Percentiles rank a stretch among this genome's conserved stretches.
These are phyloP conservation scores for Penicillium sp. DNA, from an alignment of 2,329 filamentous ascomycete genomes.

Conservation along the genomic window DNA sequence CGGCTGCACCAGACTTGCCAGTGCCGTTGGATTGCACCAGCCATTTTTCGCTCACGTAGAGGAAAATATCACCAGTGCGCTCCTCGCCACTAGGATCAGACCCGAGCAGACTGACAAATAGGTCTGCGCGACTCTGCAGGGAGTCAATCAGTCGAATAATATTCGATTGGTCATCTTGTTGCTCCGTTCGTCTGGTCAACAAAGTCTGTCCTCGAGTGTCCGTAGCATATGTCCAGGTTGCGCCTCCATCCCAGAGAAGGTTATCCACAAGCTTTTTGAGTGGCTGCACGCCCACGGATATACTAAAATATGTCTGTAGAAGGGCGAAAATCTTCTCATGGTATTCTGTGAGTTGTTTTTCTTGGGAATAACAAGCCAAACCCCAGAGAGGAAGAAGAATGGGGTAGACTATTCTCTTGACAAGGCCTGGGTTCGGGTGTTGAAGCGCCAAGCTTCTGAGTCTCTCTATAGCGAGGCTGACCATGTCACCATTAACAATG, in stretches of 20 bases:
- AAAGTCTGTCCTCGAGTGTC: constrained; percentile 28
- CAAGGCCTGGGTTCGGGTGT: constrained; percentile 49
- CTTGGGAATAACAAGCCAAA: constrained; percentile 41
- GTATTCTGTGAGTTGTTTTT: constrained; percentile 29
- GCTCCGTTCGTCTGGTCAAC: constrained; percentile 30
- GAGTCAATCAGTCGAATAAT: constrained; percentile 39
- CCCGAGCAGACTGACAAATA: constrained; percentile 41
- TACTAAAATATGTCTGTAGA: constrained; percentile 46
- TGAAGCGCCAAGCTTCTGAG: constrained; percentile 42
- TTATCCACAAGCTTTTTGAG: constrained; percentile 46
- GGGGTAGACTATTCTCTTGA: constrained; percentile 46
- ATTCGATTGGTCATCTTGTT: constrained; percentile 25
- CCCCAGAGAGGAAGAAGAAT: constrained; percentile 49
- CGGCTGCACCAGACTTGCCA: constrained; percentile 9
- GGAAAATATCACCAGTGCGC: constrained; percentile 45
- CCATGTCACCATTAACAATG: constrained; percentile 31
- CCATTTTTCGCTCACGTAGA: constrained; percentile 48
- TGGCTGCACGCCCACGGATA: constrained; percentile 41
- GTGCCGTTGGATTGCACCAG: constrained; percentile 34
- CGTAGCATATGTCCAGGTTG: constrained; percentile 40
- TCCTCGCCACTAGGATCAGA: constrained; percentile 47
- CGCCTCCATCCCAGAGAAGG: constrained; percentile 46
- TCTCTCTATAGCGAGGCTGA: constrained; percentile 40
- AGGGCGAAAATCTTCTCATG: constrained; percentile 37
- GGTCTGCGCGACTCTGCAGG: constrained; percentile 42